These are phyloP conservation scores for Syncephalis plumigaleata DNA, from an alignment of 371 early-diverging fungal species.

Conservation along the genomic window DNA sequence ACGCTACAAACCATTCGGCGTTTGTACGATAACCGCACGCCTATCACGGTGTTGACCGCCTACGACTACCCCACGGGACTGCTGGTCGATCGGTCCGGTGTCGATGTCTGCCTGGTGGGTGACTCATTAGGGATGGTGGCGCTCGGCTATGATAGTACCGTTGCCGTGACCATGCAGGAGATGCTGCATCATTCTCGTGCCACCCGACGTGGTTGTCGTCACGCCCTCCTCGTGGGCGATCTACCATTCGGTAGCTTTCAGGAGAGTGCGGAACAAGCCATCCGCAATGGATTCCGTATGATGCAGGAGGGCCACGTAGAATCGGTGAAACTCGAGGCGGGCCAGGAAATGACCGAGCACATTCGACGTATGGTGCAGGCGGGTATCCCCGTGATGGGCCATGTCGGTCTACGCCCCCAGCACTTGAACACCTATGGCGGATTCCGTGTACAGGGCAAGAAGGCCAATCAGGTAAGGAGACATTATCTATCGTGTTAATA, in stretches of 20 bases:
- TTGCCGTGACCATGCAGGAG: constrained; percentile 72
- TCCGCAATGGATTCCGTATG: constrained; percentile 57
- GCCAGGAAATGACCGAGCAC: constrained; percentile 60
- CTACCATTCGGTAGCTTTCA: constrained; percentile 91
- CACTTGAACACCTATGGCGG: constrained; percentile 72
- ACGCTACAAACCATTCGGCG: constrained; percentile 60
- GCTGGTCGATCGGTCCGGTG: constrained; percentile 59
- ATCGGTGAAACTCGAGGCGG: constrained; percentile 92
- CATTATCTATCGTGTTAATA: no score
- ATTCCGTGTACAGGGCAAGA: constrained; percentile 84
- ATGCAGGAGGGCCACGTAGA: constrained; percentile 81
- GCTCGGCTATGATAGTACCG: constrained; percentile 73
- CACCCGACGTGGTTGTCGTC: constrained; percentile 59
- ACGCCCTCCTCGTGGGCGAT: constrained; percentile 68
- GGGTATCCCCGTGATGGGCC: constrained; percentile 86
- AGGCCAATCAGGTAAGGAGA: constrained; percentile 40
- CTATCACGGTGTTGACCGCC: constrained; percentile 74
- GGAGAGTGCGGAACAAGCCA: constrained; percentile 45
- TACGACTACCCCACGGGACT: constrained; percentile 82
- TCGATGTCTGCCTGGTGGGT: constrained; percentile 84
- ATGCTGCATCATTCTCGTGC: constrained; percentile 93
- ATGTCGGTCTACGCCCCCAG: constrained; percentile 92
- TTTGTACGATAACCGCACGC: constrained; percentile 46
- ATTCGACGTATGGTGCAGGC: constrained; percentile 51
- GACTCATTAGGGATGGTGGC: constrained; percentile 94